phyloP scores from a whole-genome alignment of 805 yeast species.

The Starmerella geochares region DNA sequence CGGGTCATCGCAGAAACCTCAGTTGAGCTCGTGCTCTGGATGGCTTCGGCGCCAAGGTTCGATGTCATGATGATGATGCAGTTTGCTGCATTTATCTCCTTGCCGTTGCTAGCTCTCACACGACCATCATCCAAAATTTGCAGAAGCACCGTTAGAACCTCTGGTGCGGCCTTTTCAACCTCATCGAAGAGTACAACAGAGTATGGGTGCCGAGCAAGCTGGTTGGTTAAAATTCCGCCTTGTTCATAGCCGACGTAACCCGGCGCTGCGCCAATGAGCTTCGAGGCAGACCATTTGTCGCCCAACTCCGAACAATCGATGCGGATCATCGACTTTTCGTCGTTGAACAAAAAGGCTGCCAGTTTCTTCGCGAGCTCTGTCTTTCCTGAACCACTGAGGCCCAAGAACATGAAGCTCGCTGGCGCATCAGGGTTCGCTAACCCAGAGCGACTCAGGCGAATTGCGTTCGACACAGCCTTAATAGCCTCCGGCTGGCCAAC shows the following conservation, averaged over 20 bases:
- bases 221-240: constrained; percentile 93
- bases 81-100: constrained; percentile 84
- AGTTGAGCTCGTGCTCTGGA: constrained; percentile 55
- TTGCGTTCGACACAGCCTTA: constrained; percentile 90
- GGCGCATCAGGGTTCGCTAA: constrained; percentile 95
- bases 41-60: constrained; percentile 87
- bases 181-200: constrained; percentile 95
- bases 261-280: constrained; percentile 92
- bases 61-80: constrained; percentile 93
- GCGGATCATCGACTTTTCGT: constrained; percentile 93
- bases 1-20: constrained; percentile 54
- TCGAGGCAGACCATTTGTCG: constrained; percentile 93
- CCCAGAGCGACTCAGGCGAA: constrained; percentile 87
- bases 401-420: constrained; percentile 86
- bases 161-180: constrained; percentile 98
- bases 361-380: constrained; percentile 95
- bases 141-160: constrained; percentile 79
- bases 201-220: constrained; percentile 81
- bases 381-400: constrained; percentile 96
- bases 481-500: constrained; percentile 96
- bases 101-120: constrained; percentile 88
- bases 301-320: constrained; percentile 94
- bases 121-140: constrained; percentile 96
- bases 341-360: constrained; percentile 92
- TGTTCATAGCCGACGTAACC: constrained; percentile 96